phyloP scores from a whole-genome alignment of 2,329 filamentous ascomycete species.

The Lasiodiplodia citricola region DNA sequence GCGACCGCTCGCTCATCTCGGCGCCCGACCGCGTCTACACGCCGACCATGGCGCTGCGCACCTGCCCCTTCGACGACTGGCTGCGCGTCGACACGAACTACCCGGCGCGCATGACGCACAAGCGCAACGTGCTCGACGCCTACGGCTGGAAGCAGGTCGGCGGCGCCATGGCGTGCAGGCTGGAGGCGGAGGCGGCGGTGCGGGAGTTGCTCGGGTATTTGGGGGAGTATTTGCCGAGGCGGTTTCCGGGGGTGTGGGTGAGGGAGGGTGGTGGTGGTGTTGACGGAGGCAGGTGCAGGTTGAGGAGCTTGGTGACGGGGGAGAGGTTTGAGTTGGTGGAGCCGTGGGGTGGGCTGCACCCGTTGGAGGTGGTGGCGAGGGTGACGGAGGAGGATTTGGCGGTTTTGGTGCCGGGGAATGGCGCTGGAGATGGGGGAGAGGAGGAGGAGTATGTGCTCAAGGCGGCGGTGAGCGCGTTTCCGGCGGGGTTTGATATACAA shows the following conservation, averaged over 20 bases:
- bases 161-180: slow-evolving; percentile 14
- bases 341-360: slow-evolving; percentile 8
- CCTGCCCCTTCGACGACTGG: slow-evolving; percentile 2
- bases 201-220: slow-evolving; percentile 1
- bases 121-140: background rate
- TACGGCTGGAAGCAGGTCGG: background rate
- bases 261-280: background rate
- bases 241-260: slow-evolving; percentile 10
- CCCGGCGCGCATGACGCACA: slow-evolving; percentile 16
- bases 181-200: background rate
- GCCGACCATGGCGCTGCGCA: slow-evolving; percentile 15
- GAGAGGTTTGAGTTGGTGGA: slow-evolving; percentile 2
- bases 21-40: background rate
- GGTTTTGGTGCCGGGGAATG: slow-evolving; percentile 3
- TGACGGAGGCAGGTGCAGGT: background rate
- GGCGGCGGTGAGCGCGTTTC: slow-evolving; percentile 21
- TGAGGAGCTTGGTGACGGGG: background rate
- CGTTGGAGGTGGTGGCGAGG: slow-evolving; percentile 13
- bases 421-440: background rate
- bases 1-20: background rate
- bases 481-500: slow-evolving; percentile 18
- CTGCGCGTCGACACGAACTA: slow-evolving; percentile 21
- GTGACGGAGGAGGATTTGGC: slow-evolving; percentile 21
- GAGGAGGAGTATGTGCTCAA: slow-evolving; percentile 21
- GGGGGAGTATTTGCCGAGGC: slow-evolving; percentile 6